A percentile compares a stretch with the other conserved stretches of the same genome.
Conservation (phyloP, 2,329 filamentous ascomycete genomes). For the Eutypella sp. region DNA sequence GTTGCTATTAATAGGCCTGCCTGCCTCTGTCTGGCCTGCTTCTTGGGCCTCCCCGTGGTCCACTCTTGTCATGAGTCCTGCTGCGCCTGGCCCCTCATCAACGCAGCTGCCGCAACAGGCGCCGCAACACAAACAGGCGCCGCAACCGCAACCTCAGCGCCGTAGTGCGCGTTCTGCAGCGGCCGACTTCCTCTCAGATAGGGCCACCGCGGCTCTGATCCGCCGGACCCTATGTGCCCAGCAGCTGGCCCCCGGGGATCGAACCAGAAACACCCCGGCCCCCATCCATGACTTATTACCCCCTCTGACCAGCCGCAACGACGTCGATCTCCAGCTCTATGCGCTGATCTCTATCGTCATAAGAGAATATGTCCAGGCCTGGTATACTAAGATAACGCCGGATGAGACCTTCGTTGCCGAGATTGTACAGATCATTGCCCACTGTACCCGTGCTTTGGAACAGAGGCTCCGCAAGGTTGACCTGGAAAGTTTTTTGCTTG, state of each 20-base stretch:
- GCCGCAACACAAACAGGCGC: conserved; percentile 7
- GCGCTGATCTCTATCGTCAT: conserved; percentile 86
- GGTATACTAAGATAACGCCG: conserved; percentile 89
- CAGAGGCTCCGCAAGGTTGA: conserved; percentile 79
- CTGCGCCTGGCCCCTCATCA: conserved; percentile 7
- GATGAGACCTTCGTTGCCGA: conserved; percentile 86
- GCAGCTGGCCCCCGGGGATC: conserved; percentile 45
- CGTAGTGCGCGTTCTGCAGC: conserved; percentile 26
- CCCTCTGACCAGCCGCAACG: conserved; percentile 88
- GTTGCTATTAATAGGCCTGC: no score
- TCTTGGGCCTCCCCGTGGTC: not conserved
- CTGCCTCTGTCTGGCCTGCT: not conserved
- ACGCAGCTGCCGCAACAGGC: conserved; percentile 4
- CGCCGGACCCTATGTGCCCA: conserved; percentile 80
- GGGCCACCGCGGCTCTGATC: conserved; percentile 74
- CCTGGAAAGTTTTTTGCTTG: conserved; percentile 73
- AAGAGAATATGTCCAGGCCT: conserved; percentile 83
- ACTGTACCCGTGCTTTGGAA: conserved; percentile 83
- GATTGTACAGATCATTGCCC: conserved; percentile 84
- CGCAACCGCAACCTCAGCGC: conserved; percentile 25
- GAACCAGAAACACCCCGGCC: conserved; percentile 45
- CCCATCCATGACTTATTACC: conserved; percentile 80
- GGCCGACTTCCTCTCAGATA: conserved; percentile 62
- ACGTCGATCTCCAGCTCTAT: conserved; percentile 89
- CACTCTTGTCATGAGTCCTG: not conserved